Conservation (phyloP, 202 grass and related monocot genomes). For the Elaeis oleifera region DNA sequence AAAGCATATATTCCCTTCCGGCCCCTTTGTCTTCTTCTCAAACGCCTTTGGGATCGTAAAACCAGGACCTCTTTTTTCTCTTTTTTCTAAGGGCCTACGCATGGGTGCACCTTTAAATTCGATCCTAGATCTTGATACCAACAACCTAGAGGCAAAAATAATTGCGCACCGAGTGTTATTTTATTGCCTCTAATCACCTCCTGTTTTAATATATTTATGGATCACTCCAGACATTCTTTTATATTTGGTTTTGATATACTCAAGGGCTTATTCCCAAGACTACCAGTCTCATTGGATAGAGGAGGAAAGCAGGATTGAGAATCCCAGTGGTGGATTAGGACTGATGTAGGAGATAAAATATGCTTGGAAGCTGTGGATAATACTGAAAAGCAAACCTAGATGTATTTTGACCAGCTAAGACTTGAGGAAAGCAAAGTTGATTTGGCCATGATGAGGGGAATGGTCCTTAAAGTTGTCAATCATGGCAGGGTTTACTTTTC, state of each 20-base stretch:
- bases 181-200: no score
- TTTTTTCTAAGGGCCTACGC: background rate
- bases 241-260: no score
- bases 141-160: no score
- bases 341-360: background rate
- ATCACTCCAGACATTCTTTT: no score
- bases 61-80: background rate
- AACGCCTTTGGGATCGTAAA: constrained; percentile 8
- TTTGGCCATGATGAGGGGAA: constrained; percentile 45
- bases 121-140: no score
- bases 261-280: no score
- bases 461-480: constrained; percentile 56
- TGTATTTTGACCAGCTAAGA: constrained; percentile 8
- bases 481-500: constrained; percentile 32
- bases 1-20: background rate
- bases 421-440: constrained; percentile 29
- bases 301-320: no score
- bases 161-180: no score
- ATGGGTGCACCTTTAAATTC: background rate
- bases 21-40: constrained; percentile 11
- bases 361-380: background rate
- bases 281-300: no score
- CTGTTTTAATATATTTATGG: no score
- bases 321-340: background rate
- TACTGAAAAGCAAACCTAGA: background rate